Evolutionary conservation across 1,284 basidiomycete genomes (phyloP).

Genomic region (Fomes fomentarius): DNA sequence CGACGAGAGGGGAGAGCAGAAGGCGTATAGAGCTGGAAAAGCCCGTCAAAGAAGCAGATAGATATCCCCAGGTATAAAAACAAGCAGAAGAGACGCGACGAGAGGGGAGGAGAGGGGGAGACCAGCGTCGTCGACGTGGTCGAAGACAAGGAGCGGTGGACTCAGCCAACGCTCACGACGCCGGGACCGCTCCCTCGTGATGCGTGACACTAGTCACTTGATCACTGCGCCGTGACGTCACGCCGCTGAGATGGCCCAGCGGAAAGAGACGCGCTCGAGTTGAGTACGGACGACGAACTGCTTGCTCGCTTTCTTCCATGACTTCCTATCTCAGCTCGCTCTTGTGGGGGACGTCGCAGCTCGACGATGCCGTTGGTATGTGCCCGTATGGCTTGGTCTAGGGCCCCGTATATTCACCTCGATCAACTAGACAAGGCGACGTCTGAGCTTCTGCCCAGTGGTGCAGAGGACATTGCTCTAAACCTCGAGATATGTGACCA

Average conservation of each 20-base stretch:
- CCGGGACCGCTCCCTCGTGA: conserved; percentile 23
- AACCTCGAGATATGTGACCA: conserved; percentile 97
- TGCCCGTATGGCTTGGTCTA: conserved; percentile 2
- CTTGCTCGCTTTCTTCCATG: conserved; percentile 34
- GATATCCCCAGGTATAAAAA: conserved; percentile 15
- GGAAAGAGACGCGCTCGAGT: not conserved
- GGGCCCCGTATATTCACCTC: conserved; percentile 5
- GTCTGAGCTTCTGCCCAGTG: conserved; percentile 82
- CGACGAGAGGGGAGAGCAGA: conserved; percentile 21
- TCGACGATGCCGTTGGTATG: conserved; percentile 78
- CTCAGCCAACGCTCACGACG: conserved; percentile 26
- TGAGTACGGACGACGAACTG: conserved; percentile 14
- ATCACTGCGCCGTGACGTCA: too few species aligned
- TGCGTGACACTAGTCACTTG: not conserved
- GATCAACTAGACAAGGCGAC: conserved; percentile 82
- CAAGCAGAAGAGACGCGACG: conserved; percentile 9
- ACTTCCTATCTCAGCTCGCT: conserved; percentile 54
- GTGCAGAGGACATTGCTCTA: conserved; percentile 88
- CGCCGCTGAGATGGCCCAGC: conserved; percentile 4
- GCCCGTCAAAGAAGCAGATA: conserved; percentile 18
- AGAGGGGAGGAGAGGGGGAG: conserved; percentile 4
- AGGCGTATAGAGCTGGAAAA: conserved; percentile 18
- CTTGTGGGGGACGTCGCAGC: conserved; percentile 78
- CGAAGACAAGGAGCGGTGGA: conserved; percentile 27
- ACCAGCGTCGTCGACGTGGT: conserved; percentile 28